Evolutionary conservation across 106 monocot genomes (phyloP), one percentile per base, ranked within the genome.

Genomic region (Posidonia australis): DNA sequence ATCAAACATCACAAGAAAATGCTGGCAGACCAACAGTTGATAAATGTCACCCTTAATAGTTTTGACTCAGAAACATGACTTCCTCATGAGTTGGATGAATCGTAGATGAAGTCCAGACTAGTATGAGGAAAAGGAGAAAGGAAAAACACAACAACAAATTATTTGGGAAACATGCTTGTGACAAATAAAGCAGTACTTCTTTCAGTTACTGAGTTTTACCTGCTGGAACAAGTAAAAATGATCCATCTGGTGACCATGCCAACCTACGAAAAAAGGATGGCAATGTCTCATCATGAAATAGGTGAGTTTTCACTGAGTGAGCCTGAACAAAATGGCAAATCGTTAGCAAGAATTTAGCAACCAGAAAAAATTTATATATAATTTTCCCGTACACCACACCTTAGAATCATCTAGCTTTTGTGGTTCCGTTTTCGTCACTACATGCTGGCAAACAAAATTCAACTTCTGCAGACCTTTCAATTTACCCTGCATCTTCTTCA

Each of bases 261-360:
- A 93, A 76, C 76, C 93, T 79, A 48, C 93, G 69, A 53, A 93
- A 96, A 67, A 96, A 96, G 20, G 94, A 96, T 57, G 84, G 81
- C 68, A 96, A 68, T n/a, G 90, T 90, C 42, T 96, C 94, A 68
- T 96, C 94, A 77, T 90, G 86, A 82, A 96, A 96, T 25, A 96
- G 66, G 68, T 90, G 80, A 55, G 71, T 41, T 78, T 75, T 90
- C 49, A 72, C 22, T 57, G 64, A 68, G 14, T 60, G 46, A 62
- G 66, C 22, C 85, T 84, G 76, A 60, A 68, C 64, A 71, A 25
- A 67, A 46, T 41, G 17, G 54, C 9, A 62, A 62, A 61, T 11
- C 26, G 7, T 41, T 29, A 43, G 12, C 7, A 36, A 31, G n/a
- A 36, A 49, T 48, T 27, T 60, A 12, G 46, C 6, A 20, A 32